Percentiles rank a stretch among this genome's conserved stretches.
Evolutionary conservation across 2,329 filamentous ascomycete species (phyloP).

Genomic region (Leptographium radiaticola): DNA sequence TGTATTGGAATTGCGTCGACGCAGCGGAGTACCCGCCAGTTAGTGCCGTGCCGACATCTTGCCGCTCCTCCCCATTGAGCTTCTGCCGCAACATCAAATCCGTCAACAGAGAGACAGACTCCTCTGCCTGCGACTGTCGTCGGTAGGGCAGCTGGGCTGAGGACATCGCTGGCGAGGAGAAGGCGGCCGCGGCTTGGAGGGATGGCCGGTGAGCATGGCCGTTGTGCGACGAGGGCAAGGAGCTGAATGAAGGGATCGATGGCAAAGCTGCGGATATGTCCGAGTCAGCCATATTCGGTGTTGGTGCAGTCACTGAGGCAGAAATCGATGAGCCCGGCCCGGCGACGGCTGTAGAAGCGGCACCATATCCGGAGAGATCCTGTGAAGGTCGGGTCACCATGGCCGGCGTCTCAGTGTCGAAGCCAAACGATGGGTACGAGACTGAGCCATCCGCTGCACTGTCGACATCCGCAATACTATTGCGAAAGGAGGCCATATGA

Average conservation of each 20-base stretch:
- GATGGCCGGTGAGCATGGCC: slow-evolving; percentile 33
- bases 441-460: not conserved
- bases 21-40: not conserved
- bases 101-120: not conserved
- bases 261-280: not conserved
- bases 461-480: slow-evolving; percentile 1
- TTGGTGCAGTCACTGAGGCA: not conserved
- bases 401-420: slow-evolving; percentile 2
- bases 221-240: slow-evolving; percentile 24
- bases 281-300: not conserved
- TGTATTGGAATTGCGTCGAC: slow-evolving; percentile 25
- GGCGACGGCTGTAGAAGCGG: not conserved
- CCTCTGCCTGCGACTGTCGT: slow-evolving; percentile 5
- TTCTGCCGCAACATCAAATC: slow-evolving; percentile 1
- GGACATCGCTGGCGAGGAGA: slow-evolving; percentile 2
- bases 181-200: slow-evolving; percentile 17
- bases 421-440: not conserved
- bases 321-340: slow-evolving; percentile 2
- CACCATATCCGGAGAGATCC: not conserved
- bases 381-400: not conserved
- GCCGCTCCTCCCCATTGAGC: not conserved
- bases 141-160: slow-evolving; percentile 2
- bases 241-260: slow-evolving; percentile 1
- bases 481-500: slow-evolving; percentile 2
- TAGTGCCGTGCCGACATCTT: not conserved